Base-by-base conservation (phyloP, 768 basidiomycete species). In the Collybia mongolica region DNA sequence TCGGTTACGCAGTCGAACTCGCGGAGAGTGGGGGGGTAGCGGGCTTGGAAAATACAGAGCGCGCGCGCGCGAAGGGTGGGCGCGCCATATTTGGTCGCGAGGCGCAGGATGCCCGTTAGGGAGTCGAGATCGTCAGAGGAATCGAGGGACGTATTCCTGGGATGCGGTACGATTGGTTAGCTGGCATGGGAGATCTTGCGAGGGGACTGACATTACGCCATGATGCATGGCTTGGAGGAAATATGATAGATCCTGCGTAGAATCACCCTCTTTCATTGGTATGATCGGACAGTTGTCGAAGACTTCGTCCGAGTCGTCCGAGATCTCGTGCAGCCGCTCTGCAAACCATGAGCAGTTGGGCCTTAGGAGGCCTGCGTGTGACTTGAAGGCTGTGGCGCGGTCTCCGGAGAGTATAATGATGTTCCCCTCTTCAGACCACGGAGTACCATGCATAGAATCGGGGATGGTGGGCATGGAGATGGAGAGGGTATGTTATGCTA, bases 381-480 rank as follows among this genome's bases (percentile, higher is more conserved):
- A 46, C 40, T 55, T 56, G 45, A 56, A 60, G 1, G 44, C 59
- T 2, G 19, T 26, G 4, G 4, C 14, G 5, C 14, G 5, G 12
- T 43, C 19, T 22, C 51, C 23, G 1, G 53, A 39, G 41, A 54
- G 32, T 2, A 60, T 53, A 3, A 58, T 28, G 9, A 58, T 51
- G 53, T 60, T 60, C 9, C 59, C 59, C 17, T 54, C 48, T 2
- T 52, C 23, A 12, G 46, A 44, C 50, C 54, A 58, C 12, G 51
- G 49, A 0, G 1, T 11, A 22, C 48, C 48, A 4, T 46, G 57
- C 32, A 32, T 32, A 11, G 7, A 9, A 11, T 3, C 5, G 32
- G 32, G 11, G 14, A 32, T 32, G 6, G 32, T 6, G 24, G 4
- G 24, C 24, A 26, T 26, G 7, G 32, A 9, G 32, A 12, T 14